Evolutionary conservation across 116 monocot species (phyloP).

Genomic region (Cymodocea nodosa): DNA sequence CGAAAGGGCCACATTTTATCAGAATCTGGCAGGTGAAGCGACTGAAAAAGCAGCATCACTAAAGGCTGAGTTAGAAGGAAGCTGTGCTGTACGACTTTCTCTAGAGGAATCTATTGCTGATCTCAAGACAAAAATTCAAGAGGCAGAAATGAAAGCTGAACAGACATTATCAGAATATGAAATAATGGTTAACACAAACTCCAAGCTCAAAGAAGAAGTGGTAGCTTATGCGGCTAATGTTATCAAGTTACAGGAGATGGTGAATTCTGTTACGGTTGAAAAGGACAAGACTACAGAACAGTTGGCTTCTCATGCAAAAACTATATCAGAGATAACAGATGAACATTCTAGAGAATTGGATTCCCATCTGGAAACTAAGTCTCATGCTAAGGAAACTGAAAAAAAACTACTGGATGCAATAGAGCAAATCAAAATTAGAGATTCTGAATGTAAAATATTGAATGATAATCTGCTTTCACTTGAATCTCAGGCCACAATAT

Average conservation of each 20-base stretch:
- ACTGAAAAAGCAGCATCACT: slow-evolving; percentile 16
- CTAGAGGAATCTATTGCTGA: slow-evolving; percentile 15
- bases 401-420: slow-evolving; percentile 34
- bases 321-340: slow-evolving; percentile 35
- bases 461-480: slow-evolving; percentile 53
- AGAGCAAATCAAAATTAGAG: slow-evolving; percentile 31
- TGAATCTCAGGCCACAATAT: slow-evolving; percentile 37
- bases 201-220: slow-evolving; percentile 55
- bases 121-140: slow-evolving; percentile 33
- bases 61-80: slow-evolving; percentile 1
- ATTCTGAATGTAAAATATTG: slow-evolving; percentile 46
- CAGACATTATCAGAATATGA: slow-evolving; percentile 41
- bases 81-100: background rate
- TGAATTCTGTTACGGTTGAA: slow-evolving; percentile 38
- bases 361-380: slow-evolving; percentile 42
- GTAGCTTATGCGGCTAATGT: slow-evolving; percentile 35
- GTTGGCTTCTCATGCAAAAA: slow-evolving; percentile 42
- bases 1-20: slow-evolving; percentile 20
- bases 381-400: slow-evolving; percentile 44
- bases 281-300: slow-evolving; percentile 46
- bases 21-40: slow-evolving; percentile 25
- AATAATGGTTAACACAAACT: slow-evolving; percentile 31
- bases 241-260: slow-evolving; percentile 41
- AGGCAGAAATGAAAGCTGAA: slow-evolving; percentile 27
- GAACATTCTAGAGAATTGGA: slow-evolving; percentile 45